Conservation (phyloP, 768 basidiomycete species). For the Scleroderma bovista region DNA sequence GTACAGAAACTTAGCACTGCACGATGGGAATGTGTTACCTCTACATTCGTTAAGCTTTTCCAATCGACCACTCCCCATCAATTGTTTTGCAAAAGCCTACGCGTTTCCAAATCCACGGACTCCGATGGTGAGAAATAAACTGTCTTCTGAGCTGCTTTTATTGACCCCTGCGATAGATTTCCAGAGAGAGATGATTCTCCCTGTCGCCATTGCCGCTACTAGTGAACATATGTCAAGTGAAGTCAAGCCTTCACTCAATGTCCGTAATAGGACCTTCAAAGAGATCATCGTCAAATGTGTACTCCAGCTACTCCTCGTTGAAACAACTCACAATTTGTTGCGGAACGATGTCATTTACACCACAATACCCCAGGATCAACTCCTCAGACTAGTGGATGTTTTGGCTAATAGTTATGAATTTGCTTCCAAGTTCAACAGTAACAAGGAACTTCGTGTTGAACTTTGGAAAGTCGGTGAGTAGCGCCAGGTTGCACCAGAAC, state of each 20-base stretch:
- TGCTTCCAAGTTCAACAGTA: slow-evolving; percentile 95
- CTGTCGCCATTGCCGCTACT: slow-evolving; percentile 83
- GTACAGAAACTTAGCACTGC: slow-evolving; percentile 76
- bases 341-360: slow-evolving; percentile 89
- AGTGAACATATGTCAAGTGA: slow-evolving; percentile 46
- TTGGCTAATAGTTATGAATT: slow-evolving; percentile 98
- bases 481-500: not conserved
- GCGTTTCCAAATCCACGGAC: slow-evolving; percentile 59
- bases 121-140: slow-evolving; percentile 25
- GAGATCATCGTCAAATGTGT: slow-evolving; percentile 99
- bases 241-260: slow-evolving; percentile 50
- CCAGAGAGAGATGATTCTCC: slow-evolving; percentile 65
- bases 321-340: slow-evolving; percentile 93
- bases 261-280: slow-evolving; percentile 85
- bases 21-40: slow-evolving; percentile 91
- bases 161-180: slow-evolving; percentile 42
- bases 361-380: slow-evolving; percentile 90
- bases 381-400: slow-evolving; percentile 90
- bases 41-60: slow-evolving; percentile 95
- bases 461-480: slow-evolving; percentile 98
- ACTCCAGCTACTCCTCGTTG: slow-evolving; percentile 90
- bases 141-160: not conserved
- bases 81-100: slow-evolving; percentile 86
- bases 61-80: slow-evolving; percentile 96
- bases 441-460: slow-evolving; percentile 93